Percentiles rank a stretch among this genome's conserved stretches.
Conservation (phyloP, 805 yeast genomes). For the Yarrowia sp. region DNA sequence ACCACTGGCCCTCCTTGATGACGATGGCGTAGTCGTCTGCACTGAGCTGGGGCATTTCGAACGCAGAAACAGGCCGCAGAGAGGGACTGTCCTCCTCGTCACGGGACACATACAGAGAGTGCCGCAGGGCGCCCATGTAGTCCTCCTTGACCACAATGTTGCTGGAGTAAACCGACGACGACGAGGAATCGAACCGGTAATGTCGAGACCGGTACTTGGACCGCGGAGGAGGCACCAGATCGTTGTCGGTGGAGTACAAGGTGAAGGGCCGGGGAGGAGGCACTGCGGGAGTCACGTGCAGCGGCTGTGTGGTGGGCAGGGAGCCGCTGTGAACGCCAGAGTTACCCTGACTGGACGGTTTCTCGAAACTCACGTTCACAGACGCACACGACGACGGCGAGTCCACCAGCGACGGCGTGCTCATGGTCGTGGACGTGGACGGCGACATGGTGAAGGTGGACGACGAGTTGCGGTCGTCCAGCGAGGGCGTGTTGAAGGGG, state of each 20-base stretch:
- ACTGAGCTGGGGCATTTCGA: background rate
- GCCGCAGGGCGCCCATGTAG: constrained; percentile 11
- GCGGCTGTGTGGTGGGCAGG: background rate
- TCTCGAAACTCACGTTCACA: background rate
- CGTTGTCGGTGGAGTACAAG: constrained; percentile 21
- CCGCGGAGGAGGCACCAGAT: constrained; percentile 37
- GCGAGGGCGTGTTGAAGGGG: constrained; percentile 1
- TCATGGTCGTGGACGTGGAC: constrained; percentile 24
- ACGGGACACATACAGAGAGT: background rate
- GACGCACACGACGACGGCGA: constrained; percentile 11
- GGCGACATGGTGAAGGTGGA: constrained; percentile 28
- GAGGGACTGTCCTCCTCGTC: background rate
- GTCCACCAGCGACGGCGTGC: constrained; percentile 19
- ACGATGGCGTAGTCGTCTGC: constrained; percentile 5
- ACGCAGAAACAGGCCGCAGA: constrained; percentile 2
- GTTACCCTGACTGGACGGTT: background rate
- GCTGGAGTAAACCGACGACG: constrained; percentile 14
- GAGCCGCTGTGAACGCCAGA: too few relatives aligned
- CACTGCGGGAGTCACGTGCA: background rate
- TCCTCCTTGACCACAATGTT: constrained; percentile 12
- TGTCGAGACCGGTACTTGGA: constrained; percentile 32
- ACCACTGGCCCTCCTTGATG: constrained; percentile 30
- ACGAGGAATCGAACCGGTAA: constrained; percentile 18
- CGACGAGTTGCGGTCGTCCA: constrained; percentile 28
- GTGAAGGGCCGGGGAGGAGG: background rate